Evolutionary conservation across 805 yeast genomes (phyloP).

Genomic region (Yamadazyma insecticola): DNA sequence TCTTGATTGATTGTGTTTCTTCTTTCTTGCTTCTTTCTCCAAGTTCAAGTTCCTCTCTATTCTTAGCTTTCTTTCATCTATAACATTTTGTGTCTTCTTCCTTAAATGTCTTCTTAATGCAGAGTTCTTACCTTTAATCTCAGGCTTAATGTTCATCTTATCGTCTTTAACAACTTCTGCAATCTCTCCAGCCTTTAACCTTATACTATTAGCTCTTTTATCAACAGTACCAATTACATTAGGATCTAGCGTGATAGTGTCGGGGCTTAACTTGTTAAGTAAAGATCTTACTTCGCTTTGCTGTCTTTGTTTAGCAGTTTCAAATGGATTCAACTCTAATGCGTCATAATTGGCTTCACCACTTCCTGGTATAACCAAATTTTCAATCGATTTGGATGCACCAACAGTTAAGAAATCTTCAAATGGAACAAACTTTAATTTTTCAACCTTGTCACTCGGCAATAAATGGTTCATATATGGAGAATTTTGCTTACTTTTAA

Average conservation of each 20-base stretch:
- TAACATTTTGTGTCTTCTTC: constrained; percentile 78
- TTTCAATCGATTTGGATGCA: constrained; percentile 70
- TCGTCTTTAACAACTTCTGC: constrained; percentile 36
- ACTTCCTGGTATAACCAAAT: constrained; percentile 90
- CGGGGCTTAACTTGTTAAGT: constrained; percentile 85
- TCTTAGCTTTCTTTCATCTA: constrained; percentile 78
- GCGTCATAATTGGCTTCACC: constrained; percentile 99
- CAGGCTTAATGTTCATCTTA: constrained; percentile 59
- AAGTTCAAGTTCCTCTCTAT: constrained; percentile 66
- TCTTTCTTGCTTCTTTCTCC: constrained; percentile 68
- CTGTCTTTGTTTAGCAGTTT: constrained; percentile 88
- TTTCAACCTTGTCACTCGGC: constrained; percentile 70
- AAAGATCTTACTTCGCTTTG: constrained; percentile 83
- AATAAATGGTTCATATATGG: constrained; percentile 92
- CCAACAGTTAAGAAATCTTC: constrained; percentile 96
- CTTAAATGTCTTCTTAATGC: constrained; percentile 74
- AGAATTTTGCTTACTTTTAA: constrained; percentile 62
- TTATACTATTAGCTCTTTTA: constrained; percentile 54
- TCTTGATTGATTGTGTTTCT: constrained; percentile 34
- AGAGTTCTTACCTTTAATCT: constrained; percentile 76
- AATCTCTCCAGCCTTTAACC: constrained; percentile 61
- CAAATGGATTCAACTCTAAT: constrained; percentile 87
- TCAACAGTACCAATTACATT: constrained; percentile 80
- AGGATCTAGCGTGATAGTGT: constrained; percentile 90
- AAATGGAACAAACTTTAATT: constrained; percentile 78